Base-by-base conservation (phyloP, 2,329 filamentous ascomycete genomes). In the Cordyceps pruinosa region DNA sequence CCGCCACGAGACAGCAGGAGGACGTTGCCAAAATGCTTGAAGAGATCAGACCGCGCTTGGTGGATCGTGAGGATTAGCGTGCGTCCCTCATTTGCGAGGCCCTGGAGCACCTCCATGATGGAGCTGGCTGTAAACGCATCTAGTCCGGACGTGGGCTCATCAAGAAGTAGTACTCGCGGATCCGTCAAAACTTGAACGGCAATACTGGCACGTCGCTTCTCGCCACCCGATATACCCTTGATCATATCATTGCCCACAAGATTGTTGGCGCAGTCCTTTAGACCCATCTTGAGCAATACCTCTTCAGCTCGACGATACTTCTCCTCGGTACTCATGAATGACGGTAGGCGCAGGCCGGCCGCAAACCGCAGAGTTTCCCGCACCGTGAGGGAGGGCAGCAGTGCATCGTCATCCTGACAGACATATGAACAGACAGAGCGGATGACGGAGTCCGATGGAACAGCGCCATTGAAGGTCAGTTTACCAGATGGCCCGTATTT, bases 21-120 rank as follows among this genome's bases (percentile, higher is more conserved):
- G 0, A 91, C 77, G 57, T 86, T 88, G 1, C 86, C 86, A 65
- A 91, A 91, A 59, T 85, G 81, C 21, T 75, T 74, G 65, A 90
- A 91, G 0, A 90, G 70, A 60, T 90, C 86, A 0, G 86, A 89
- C 3, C 88, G 82, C 1, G 87, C 85, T 67, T 91, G 88, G 58
- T 91, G 88, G 35, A 91, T 89, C 0, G 87, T 90, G n/a, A 90
- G 75, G 44, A 91, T 82, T 1, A 91, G 69, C 0, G 88, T 91
- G 6, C 87, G 81, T 1, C 88, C 88, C 70, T 91, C 88, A 23
- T 83, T 80, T 0, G 88, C 87, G 2, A 92, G 75, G 2, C 84
- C 84, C 25, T 82, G 78, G 1, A 91, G 77, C 3, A 91, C 86
- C 59, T 89, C 86, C 70, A 90, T 83, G 60, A 91, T 90, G 1